phyloP scores from a whole-genome alignment of 495 filamentous ascomycete genomes.

The Podospora anserina region DNA sequence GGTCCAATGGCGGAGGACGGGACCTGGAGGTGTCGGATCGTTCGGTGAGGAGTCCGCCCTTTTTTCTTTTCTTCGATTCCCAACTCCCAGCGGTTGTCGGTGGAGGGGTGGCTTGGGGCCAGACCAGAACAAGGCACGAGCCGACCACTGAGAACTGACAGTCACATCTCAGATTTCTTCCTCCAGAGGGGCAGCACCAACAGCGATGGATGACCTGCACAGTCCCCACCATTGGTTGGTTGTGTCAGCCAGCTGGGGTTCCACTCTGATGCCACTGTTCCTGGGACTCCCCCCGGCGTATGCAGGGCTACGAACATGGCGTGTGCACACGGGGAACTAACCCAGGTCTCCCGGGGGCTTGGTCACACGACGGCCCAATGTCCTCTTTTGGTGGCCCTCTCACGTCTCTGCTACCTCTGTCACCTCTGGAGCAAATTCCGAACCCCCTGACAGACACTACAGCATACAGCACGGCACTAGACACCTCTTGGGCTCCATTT shows the following conservation, averaged over 20 bases:
- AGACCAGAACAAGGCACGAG: slow-evolving; percentile 2
- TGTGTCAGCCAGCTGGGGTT: not conserved
- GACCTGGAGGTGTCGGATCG: not conserved
- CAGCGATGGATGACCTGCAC: slow-evolving; percentile 13
- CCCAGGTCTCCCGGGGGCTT: not conserved
- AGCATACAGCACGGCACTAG: not conserved
- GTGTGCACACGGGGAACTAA: slow-evolving; percentile 11
- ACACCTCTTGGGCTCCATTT: not conserved
- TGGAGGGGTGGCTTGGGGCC: not conserved
- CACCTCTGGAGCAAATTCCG: slow-evolving; percentile 13
- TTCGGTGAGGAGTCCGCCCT: not conserved
- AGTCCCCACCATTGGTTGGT: slow-evolving; percentile 13
- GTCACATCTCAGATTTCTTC: slow-evolving; percentile 16
- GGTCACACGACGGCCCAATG: slow-evolving; percentile 31
- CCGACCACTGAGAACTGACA: slow-evolving; percentile 8
- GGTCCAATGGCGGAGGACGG: not conserved
- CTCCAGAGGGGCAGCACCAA: not conserved
- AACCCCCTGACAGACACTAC: not conserved
- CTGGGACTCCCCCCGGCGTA: slow-evolving; percentile 8
- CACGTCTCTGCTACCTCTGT: slow-evolving; percentile 4
- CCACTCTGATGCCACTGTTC: not conserved
- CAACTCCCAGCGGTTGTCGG: not conserved
- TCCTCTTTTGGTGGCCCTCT: not conserved
- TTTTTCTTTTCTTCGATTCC: not conserved
- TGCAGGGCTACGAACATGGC: slow-evolving; percentile 14